Evolutionary conservation across 2,329 filamentous ascomycete genomes (phyloP).

Genomic region (Aaosphaeria arxii): DNA sequence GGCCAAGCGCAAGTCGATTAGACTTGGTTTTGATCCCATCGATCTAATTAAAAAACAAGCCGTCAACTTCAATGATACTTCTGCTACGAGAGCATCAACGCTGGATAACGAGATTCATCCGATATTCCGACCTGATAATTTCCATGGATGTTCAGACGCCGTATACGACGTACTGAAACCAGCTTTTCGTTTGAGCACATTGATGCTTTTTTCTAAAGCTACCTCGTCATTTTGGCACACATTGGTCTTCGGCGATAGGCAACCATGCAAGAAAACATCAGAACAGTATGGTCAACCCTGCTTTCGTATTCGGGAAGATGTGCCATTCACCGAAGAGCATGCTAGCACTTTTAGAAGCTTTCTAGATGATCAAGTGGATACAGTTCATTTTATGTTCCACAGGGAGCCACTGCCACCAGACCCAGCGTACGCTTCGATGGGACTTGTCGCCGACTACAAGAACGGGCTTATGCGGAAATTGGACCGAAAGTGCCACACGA

Average conservation of each 20-base stretch:
- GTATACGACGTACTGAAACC: constrained; percentile 39
- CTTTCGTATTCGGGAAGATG: constrained; percentile 33
- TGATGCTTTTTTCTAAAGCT: constrained; percentile 32
- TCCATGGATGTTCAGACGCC: constrained; percentile 36
- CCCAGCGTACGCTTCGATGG: constrained; percentile 37
- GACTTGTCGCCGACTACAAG: constrained; percentile 36
- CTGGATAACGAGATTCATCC: constrained; percentile 36
- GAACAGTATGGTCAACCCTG: constrained; percentile 30
- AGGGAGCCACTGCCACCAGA: constrained; percentile 33
- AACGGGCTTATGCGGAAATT: constrained; percentile 34
- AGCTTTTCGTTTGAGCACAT: constrained; percentile 30
- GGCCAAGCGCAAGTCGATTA: constrained; percentile 27
- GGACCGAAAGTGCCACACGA: constrained; percentile 34
- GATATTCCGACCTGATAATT: constrained; percentile 37
- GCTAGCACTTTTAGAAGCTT: constrained; percentile 27
- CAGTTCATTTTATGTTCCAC: constrained; percentile 39
- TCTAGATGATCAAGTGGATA: constrained; percentile 29
- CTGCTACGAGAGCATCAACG: constrained; percentile 18
- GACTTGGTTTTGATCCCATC: constrained; percentile 37
- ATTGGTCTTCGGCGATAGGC: constrained; percentile 34
- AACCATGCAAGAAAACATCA: constrained; percentile 25
- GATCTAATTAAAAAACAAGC: constrained; percentile 40
- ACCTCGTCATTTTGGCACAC: constrained; percentile 39
- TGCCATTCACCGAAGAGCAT: constrained; percentile 30
- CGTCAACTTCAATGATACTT: constrained; percentile 25